Base-by-base conservation (phyloP, 768 basidiomycete genomes). In the Pholiota conissans region DNA sequence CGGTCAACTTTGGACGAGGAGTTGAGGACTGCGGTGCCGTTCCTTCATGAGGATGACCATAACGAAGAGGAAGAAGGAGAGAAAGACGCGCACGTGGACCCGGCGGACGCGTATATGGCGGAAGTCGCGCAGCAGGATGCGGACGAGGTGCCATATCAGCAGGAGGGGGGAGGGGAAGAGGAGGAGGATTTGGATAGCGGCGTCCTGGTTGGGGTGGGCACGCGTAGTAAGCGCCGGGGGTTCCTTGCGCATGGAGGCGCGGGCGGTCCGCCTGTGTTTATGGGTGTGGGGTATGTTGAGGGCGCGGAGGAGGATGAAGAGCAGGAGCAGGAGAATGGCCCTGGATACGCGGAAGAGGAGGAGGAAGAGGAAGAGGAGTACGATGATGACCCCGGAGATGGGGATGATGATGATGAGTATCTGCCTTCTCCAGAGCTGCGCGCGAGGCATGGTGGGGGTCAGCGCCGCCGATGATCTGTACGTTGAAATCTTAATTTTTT, bases 211-310 rank as follows among this genome's bases (percentile, higher is more conserved):
- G 87, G 80, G 16, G 77, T 82, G 2, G 88, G 88, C 10, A 82
- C 75, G 37, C 76, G 76, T 65, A 82, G 77, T 50, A 83, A 78
- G 62, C 75, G 71, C 16, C 72, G 67, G 4, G 87, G 88, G 1
- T 93, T 91, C 60, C 73, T 91, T 20, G 86, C 88, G 3, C 86
- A 84, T 63, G 90, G 90, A 11, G 90, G 91, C 0, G 89, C 80
- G 9, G 89, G 86, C 22, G 91, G 91, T 0, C 57, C 66, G 1
- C 86, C 90, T 1, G 85, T 93, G 10, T 84, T 84, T 57, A 85
- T 90, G 83, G 87, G 84, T 7, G 80, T 76, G 26, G 89, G 87
- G 3, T 86, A 86, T 63, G 80, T 88, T 4, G 79, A 80, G 42
- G 86, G 82, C n/a, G 84, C 70, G 0, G 71, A 74, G 16, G 75